Evolutionary conservation across 1,284 basidiomycete species (phyloP), one percentile per base, ranked within the genome.

Genomic region (Apiotrichum siamense): DNA sequence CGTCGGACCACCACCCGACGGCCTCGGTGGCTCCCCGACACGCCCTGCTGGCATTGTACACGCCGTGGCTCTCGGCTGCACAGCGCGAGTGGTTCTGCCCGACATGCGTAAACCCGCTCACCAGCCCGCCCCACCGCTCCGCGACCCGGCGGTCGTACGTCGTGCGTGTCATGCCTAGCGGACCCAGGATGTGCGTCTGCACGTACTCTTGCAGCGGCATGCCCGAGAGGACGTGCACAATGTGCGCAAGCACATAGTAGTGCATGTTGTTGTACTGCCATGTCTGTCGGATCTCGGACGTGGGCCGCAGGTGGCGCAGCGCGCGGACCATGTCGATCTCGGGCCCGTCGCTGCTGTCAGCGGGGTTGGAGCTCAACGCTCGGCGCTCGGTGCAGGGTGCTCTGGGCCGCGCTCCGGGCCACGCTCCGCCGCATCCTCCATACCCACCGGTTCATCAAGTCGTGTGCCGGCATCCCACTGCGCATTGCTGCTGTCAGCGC

Each of bases 181-280:
- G 65, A 17, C 57, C 55, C 26, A 69, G 61, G 42, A 74, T 60
- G 32, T 67, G 56, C 5, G 43, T 25, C 10, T 63, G 47, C 21
- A 66, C 57, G 41, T 57, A 70, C 3, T 52, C 52, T 9, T 46
- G 45, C 26, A 66, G 60, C 0, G 63, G 32, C 7, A 49, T 37
- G 5, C 60, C 60, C 10, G 61, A 61, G 24, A 69, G 53, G 17
- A 44, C 44, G 11, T 57, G 39, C 3, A 69, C 57, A 15, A 70
- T 48, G 24, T 60, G 46, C 5, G 58, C 58, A 4, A 66, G 49
- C n/a, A 58, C 52, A 10, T 54, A 26, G 46, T 62, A 67, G 45
- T 61, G 60, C 25, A 58, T 41, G 50, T 72, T 70, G 50, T 62
- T 62, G 63, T 72, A 72, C 49, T 69, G 67, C 47, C 50, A 66